phyloP scores from a whole-genome alignment of 495 filamentous ascomycete species.

The Astrocystis sublimbata region DNA sequence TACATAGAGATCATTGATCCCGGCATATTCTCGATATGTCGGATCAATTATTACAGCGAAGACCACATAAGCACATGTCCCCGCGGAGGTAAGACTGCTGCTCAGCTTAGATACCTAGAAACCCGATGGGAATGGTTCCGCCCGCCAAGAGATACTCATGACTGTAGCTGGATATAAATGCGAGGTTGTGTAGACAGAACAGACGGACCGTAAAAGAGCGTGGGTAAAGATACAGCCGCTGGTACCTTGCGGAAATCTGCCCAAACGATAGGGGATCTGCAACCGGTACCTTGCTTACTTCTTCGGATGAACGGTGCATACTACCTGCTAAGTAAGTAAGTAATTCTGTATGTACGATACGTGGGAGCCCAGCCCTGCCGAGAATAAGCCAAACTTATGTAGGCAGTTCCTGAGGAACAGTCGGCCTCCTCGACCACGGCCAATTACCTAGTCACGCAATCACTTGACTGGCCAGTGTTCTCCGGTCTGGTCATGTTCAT shows the following conservation, averaged over 20 bases:
- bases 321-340: no score
- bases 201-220: not conserved
- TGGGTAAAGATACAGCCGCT: not conserved
- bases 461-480: not conserved
- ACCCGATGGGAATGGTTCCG: not conserved
- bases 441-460: no score
- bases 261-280: conserved; percentile 12
- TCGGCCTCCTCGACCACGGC: not conserved
- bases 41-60: not conserved
- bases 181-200: not conserved
- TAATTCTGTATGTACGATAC: no score
- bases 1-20: not conserved
- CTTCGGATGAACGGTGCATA: conserved; percentile 15
- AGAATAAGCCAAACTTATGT: conserved; percentile 1
- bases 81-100: not conserved
- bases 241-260: conserved; percentile 18
- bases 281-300: conserved; percentile 21
- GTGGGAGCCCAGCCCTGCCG: not conserved
- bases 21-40: not conserved
- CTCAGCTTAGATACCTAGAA: not conserved
- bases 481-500: not conserved
- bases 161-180: not conserved
- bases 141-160: not conserved
- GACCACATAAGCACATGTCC: no score
- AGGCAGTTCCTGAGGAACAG: conserved; percentile 1